phyloP scores from a whole-genome alignment of 495 filamentous ascomycete genomes.

The Parathielavia appendiculata region DNA sequence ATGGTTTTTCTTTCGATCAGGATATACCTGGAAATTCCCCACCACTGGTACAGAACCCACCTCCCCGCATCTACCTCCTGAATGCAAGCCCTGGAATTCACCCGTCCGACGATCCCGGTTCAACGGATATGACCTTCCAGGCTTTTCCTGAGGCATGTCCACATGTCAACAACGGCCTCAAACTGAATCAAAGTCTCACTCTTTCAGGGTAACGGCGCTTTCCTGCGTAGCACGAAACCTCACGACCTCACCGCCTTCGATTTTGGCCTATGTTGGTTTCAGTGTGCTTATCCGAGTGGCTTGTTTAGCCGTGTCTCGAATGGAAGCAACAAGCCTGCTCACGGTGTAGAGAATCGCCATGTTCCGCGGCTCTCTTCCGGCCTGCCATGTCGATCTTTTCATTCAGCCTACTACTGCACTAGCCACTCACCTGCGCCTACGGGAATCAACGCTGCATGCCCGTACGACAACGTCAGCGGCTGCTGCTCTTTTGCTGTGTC shows the following conservation, averaged over 20 bases:
- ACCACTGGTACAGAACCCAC: too few species aligned
- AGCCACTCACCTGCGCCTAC: conserved; percentile 2
- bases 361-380: neutral
- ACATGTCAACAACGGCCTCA: neutral
- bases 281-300: neutral
- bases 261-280: too few species aligned
- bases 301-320: neutral
- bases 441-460: neutral
- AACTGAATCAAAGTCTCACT: neutral
- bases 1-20: too few species aligned
- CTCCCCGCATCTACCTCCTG: too few species aligned
- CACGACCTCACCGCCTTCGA: too few species aligned
- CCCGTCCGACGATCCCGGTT: too few species aligned
- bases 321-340: neutral
- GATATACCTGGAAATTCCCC: too few species aligned
- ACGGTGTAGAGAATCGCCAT: neutral
- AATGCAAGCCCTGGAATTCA: too few species aligned
- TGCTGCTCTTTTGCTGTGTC: neutral
- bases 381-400: conserved; percentile 6
- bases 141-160: neutral
- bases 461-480: conserved; percentile 5
- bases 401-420: neutral
- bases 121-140: too few species aligned
- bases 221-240: neutral
- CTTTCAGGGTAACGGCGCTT: too few species aligned